Conservation (phyloP, 192 early-diverging fungal species). For the Spizellomyces punctatus region DNA sequence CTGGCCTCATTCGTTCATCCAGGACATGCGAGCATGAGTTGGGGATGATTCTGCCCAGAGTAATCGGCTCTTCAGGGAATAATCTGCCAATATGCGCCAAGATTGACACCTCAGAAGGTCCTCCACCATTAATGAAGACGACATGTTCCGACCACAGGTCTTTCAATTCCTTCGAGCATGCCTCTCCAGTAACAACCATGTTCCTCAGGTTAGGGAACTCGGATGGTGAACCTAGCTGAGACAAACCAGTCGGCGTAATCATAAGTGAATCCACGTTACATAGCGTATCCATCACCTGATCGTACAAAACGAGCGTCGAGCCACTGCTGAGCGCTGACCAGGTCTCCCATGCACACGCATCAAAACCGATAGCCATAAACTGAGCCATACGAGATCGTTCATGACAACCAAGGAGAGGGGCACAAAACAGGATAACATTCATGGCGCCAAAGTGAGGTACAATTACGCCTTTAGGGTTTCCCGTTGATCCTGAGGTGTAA, state of each 20-base stretch:
- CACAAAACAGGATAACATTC: no score
- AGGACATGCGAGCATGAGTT: background rate
- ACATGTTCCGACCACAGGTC: conserved; percentile 26
- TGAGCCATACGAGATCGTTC: conserved; percentile 26
- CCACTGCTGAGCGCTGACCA: conserved; percentile 15
- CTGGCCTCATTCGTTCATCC: background rate
- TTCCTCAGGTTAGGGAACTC: conserved; percentile 26
- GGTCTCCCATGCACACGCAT: conserved; percentile 28
- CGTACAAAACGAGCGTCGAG: conserved; percentile 25
- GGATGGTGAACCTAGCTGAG: conserved; percentile 23
- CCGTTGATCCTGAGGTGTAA: no score
- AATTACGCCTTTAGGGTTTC: no score
- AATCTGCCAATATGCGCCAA: background rate
- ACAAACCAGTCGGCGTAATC: conserved; percentile 35
- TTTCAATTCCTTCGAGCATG: conserved; percentile 6
- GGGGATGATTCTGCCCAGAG: background rate
- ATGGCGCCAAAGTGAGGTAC: no score
- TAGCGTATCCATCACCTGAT: conserved; percentile 20
- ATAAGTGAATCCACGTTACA: conserved; percentile 14
- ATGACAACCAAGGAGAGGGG: no score
- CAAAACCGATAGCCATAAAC: conserved; percentile 36
- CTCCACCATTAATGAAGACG: background rate
- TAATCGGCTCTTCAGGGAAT: background rate
- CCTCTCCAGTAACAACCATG: conserved; percentile 26
- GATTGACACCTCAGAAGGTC: background rate